Evolutionary conservation across 495 filamentous ascomycete genomes (phyloP).

Genomic region (Aspergillus heteromorphus): DNA sequence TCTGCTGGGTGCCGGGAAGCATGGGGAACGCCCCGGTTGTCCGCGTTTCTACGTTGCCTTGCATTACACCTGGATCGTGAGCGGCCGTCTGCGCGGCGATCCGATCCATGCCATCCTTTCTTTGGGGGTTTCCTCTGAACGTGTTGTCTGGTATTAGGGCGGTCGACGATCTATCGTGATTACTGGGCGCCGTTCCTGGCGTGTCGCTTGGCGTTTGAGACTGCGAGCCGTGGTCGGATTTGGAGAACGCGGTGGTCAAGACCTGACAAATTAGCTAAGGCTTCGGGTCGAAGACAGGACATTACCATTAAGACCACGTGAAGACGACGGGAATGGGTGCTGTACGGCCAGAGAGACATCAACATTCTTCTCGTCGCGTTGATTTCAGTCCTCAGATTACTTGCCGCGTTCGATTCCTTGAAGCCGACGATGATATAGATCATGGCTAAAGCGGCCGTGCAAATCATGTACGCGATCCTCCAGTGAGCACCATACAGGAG

Average conservation of each 20-base stretch:
- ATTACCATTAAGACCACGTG: conserved; percentile 7
- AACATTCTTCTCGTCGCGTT: conserved; percentile 1
- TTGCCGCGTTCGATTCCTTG: background rate
- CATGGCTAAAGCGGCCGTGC: conserved; percentile 1
- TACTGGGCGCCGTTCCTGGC: background rate
- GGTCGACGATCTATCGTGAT: background rate
- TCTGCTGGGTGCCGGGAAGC: background rate
- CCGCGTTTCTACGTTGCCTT: background rate
- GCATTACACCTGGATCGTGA: background rate
- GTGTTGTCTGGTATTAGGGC: background rate
- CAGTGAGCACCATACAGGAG: conserved; percentile 10
- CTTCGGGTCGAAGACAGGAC: no score
- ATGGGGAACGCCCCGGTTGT: background rate
- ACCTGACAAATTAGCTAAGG: background rate
- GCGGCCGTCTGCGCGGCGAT: background rate
- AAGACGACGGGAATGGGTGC: background rate
- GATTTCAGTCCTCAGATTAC: background rate
- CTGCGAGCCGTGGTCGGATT: background rate
- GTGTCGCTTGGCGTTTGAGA: background rate
- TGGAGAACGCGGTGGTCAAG: background rate
- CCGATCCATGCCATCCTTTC: background rate
- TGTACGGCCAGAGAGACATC: background rate
- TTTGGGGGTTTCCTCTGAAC: background rate
- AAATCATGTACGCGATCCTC: conserved; percentile 4
- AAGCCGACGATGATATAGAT: conserved; percentile 2